Evolutionary conservation across 2,329 filamentous ascomycete species (phyloP).

Genomic region (Claviceps cyperi): DNA sequence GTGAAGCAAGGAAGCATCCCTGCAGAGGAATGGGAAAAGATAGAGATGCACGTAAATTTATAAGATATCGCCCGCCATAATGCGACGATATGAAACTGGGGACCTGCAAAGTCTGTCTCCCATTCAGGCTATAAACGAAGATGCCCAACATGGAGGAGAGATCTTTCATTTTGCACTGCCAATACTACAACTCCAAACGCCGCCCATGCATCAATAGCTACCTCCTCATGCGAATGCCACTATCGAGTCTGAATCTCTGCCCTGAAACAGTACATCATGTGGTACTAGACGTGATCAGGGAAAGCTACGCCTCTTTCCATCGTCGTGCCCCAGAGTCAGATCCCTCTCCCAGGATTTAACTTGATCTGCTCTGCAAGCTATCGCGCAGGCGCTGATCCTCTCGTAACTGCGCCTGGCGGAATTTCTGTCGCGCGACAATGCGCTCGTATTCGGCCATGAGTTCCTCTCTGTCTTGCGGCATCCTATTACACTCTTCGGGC

Average conservation of each 20-base stretch:
- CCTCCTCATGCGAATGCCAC: not conserved
- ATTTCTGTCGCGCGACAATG: slow-evolving; percentile 50
- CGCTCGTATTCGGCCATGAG: slow-evolving; percentile 69
- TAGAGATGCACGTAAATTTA: slow-evolving; percentile 40
- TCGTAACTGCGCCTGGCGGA: slow-evolving; percentile 49
- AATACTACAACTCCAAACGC: slow-evolving; percentile 4
- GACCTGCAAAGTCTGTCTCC: no score
- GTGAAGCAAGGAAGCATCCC: slow-evolving; percentile 33
- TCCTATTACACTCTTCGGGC: slow-evolving; percentile 57
- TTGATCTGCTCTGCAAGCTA: slow-evolving; percentile 11
- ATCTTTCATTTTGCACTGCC: not conserved
- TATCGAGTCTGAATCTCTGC: not conserved
- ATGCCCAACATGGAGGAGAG: not conserved
- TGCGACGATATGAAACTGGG: not conserved
- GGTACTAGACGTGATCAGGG: no score
- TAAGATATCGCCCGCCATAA: slow-evolving; percentile 5
- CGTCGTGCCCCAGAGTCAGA: not conserved
- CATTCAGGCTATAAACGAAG: no score
- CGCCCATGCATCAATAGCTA: slow-evolving; percentile 2
- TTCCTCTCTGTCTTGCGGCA: slow-evolving; percentile 66
- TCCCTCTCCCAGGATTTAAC: slow-evolving; percentile 11
- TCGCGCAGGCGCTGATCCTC: slow-evolving; percentile 20
- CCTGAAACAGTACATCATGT: no score
- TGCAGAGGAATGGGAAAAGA: slow-evolving; percentile 38
- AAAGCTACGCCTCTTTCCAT: no score